Base-by-base conservation (phyloP, 2,329 filamentous ascomycete species). In the Didymosphaeria variabile region DNA sequence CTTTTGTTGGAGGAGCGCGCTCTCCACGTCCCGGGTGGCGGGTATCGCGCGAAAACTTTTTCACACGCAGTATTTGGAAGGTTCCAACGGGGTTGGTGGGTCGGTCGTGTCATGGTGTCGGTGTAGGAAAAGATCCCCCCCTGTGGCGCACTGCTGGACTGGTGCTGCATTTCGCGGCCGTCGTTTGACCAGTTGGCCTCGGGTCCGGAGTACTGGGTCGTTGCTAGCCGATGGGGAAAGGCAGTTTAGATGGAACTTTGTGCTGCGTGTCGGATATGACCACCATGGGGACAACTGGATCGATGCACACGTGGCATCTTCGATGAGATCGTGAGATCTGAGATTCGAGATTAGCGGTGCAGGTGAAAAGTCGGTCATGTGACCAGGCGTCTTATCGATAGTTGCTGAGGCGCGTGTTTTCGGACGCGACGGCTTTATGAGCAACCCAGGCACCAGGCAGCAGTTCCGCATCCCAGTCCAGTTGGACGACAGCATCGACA, bases 351-450 rank as follows among this genome's bases (percentile, higher is more conserved):
- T n/a, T 40, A 15, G 1, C n/a, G 38, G 38, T 1, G 36, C 15
- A 17, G 17, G 38, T 40, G 38, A 5, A n/a, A 40, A 5, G 38
- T 19, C 3, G n/a, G 38, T 56, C 60, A 62, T 53, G 57, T 62
- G 60, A 62, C n/a, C 23, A 40, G 57, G 60, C 53, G 60, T 38
- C 53, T 57, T 62, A 62, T 62, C 60, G 60, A 62, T 62, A 55
- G 29, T 52, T 60, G 49, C 50, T 40, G 42, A 32, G 21, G 47
- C 61, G 66, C 58, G 57, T 66, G 63, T 66, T 63, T 34, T 29
- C 26, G 1, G 45, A 52, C 34, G 55, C 46, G 50, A 40, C 15
- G 26, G 26, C 32, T 58, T 64, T 50, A 46, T 36, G 15, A 34
- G n/a, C 49, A 50, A 36, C n/a, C 29, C 36, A 36, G 36, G 40